These are phyloP conservation scores for Hamamelis virginiana DNA, from an alignment of 164 flowering plant species.

Conservation along the genomic window DNA sequence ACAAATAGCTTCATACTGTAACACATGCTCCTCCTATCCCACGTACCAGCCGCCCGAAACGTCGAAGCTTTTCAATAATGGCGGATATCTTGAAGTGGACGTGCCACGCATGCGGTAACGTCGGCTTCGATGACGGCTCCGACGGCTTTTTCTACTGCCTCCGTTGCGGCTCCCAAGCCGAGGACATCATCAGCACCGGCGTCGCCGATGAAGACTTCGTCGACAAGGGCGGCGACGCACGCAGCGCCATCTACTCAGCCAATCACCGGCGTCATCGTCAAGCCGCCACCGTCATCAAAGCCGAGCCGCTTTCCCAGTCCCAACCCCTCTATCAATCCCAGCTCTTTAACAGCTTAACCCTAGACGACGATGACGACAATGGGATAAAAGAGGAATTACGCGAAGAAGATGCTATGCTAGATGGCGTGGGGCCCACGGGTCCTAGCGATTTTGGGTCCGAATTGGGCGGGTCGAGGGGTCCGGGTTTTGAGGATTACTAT, in stretches of 20 bases:
- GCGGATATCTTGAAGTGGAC: constrained; percentile 5
- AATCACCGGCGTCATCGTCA: constrained; percentile 21
- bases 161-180: constrained; percentile 52
- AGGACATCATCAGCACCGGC: constrained; percentile 54
- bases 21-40: no score
- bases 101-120: constrained; percentile 48
- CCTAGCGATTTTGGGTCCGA: constrained; percentile 49
- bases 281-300: constrained; percentile 15
- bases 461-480: neutral
- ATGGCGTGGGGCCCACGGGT: constrained; percentile 36
- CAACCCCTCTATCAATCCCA: constrained; percentile 19
- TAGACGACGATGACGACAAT: neutral
- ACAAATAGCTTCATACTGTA: no score
- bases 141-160: constrained; percentile 72
- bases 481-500: constrained; percentile 37
- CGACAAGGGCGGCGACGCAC: constrained; percentile 14
- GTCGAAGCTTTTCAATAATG: no score
- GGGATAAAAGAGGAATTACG: constrained; percentile 11
- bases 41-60: no score
- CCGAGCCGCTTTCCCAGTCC: constrained; percentile 36
- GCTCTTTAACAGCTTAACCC: constrained; percentile 9
- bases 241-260: constrained; percentile 33
- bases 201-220: constrained; percentile 52
- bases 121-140: constrained; percentile 35
- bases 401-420: constrained; percentile 3